Conservation (phyloP, 1,284 basidiomycete species). For the Peniophora sp. region DNA sequence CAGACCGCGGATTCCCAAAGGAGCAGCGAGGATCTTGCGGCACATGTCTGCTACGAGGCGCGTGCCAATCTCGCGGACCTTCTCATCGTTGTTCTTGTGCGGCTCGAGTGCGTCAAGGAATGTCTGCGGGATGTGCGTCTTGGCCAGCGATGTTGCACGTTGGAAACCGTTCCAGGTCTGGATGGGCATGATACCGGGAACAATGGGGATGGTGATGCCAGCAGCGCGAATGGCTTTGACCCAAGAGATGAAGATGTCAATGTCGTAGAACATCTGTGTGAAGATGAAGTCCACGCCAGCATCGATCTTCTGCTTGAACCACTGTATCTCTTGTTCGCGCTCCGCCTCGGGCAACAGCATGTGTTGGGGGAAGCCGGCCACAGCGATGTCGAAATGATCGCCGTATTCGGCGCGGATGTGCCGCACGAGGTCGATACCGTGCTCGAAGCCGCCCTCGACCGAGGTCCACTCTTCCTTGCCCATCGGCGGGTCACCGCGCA, state of each 20-base stretch:
- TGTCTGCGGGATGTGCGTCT: constrained; percentile 74
- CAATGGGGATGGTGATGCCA: constrained; percentile 90
- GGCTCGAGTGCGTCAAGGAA: constrained; percentile 83
- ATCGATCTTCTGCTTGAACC: constrained; percentile 83
- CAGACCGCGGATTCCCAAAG: constrained; percentile 77
- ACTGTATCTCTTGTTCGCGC: constrained; percentile 77
- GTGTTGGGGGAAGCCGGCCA: constrained; percentile 85
- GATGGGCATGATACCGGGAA: constrained; percentile 95
- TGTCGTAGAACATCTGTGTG: constrained; percentile 95
- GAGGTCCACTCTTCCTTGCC: constrained; percentile 90
- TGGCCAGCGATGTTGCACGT: constrained; percentile 85
- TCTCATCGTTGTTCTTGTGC: constrained; percentile 86
- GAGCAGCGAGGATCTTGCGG: constrained; percentile 66
- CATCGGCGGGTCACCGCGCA: constrained; percentile 87
- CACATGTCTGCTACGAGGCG: constrained; percentile 88
- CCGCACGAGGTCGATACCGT: constrained; percentile 85
- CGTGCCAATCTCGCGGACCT: constrained; percentile 83
- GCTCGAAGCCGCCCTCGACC: constrained; percentile 80
- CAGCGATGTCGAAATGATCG: constrained; percentile 91
- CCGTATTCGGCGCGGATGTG: constrained; percentile 79
- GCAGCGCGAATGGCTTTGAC: constrained; percentile 75
- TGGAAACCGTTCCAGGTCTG: constrained; percentile 98
- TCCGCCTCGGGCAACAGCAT: constrained; percentile 62
- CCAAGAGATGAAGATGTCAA: constrained; percentile 80
- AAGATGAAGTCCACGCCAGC: constrained; percentile 88